Base-by-base conservation (phyloP, 768 basidiomycete species). In the Mycena galopus region DNA sequence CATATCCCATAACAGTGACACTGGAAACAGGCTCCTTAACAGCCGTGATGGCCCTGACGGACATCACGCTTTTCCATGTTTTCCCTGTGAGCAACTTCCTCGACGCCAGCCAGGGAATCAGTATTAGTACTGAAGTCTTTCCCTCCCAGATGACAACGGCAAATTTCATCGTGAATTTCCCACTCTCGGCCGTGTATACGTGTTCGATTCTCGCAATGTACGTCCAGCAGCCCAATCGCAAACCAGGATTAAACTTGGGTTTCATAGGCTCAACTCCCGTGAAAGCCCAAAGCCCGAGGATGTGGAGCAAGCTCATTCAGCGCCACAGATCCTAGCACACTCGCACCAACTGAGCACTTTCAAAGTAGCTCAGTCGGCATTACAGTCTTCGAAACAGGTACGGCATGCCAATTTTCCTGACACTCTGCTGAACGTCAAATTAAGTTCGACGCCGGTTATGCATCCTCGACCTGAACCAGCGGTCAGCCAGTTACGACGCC, bases 131-230 rank as follows among this genome's bases (percentile, higher is more conserved):
- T 23, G 10, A 55, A 55, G 17, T n/a, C n/a, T 17, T n/a, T 11
- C n/a, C n/a, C n/a, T 29, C 29, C 11, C 53, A 55, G 53, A 55
- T 25, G 11, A 55, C 53, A 9, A 30, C 53, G 29, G 19, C 23
- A 14, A 55, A 55, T 19, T 55, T 55, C 53, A 55, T 55, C 27
- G 53, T 55, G n/a, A 19, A 55, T n/a, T 55, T 55, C n/a, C 53
- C 53, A 4, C 27, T 55, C 4, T 55, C 53, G 53, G n/a, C 53
- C 17, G 4, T 55, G 53, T 55, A 55, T 17, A 55, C 29, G 6
- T 55, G 53, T 55, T 55, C 53, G 29, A 30, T 55, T 17, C 53
- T 55, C 16, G 53, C 29, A 16, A 55, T 55, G 53, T 55, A 7
- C 17, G 53, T 55, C 30, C 53, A 23, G 16, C 29, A 29, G 5